Conservation (phyloP, 2,329 filamentous ascomycete species). For the Byssothecium circinans region DNA sequence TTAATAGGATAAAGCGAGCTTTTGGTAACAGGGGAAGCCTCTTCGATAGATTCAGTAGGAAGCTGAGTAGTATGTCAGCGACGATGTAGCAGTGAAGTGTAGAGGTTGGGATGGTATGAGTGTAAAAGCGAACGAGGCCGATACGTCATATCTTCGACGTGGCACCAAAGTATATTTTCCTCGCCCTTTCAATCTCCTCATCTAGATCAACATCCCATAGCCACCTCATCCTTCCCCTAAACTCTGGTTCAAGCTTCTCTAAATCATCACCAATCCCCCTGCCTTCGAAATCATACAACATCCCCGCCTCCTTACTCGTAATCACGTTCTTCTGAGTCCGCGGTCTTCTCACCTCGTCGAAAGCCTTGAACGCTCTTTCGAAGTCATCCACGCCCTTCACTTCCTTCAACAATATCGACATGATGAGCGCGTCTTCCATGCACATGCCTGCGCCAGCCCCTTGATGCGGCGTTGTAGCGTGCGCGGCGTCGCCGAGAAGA, state of each 20-base stretch:
- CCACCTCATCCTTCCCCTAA: constrained; percentile 24
- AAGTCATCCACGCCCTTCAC: constrained; percentile 19
- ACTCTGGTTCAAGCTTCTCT: constrained; percentile 22
- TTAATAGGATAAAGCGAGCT: too few relatives aligned
- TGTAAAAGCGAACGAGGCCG: too few relatives aligned
- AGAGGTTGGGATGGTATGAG: too few relatives aligned
- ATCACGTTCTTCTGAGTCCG: constrained; percentile 27
- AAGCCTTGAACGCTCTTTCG: constrained; percentile 23
- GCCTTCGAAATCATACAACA: constrained; percentile 13
- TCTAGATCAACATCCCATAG: constrained; percentile 25
- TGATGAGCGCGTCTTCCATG: constrained; percentile 32
- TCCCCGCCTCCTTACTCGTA: constrained; percentile 15
- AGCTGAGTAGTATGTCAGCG: too few relatives aligned
- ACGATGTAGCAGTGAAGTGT: too few relatives aligned
- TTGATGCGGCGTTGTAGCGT: constrained; percentile 29
- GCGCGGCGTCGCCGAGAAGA: constrained; percentile 32
- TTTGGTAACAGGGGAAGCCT: too few relatives aligned
- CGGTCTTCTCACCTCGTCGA: constrained; percentile 25
- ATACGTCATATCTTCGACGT: constrained; percentile 11
- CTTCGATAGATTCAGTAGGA: too few relatives aligned
- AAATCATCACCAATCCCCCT: constrained; percentile 18
- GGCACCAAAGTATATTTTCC: constrained; percentile 23
- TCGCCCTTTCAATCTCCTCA: constrained; percentile 37
- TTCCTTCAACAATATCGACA: constrained; percentile 29
- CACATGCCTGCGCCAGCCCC: constrained; percentile 32